phyloP scores from a whole-genome alignment of 306 rosid species.

The Cicer bijugum region DNA sequence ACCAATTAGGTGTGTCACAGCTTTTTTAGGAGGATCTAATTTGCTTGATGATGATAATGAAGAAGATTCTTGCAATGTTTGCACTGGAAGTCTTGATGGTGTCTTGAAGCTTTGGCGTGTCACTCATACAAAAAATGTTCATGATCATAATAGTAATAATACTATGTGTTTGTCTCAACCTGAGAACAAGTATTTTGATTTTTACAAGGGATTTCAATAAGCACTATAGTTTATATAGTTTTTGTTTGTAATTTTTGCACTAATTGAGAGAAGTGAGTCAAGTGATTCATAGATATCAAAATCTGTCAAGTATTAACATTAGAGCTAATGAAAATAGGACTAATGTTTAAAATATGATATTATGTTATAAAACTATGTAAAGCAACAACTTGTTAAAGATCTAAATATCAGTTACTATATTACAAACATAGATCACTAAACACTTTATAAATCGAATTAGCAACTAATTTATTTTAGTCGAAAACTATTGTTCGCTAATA shows the following conservation, averaged over 20 bases:
- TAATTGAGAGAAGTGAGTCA: not conserved
- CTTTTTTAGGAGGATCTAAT: conserved; percentile 45
- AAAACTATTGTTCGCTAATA: too few relatives aligned
- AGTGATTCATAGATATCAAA: not conserved
- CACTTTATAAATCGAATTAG: too few relatives aligned
- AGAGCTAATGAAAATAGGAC: too few relatives aligned
- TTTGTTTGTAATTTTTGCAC: not conserved
- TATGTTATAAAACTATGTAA: too few relatives aligned
- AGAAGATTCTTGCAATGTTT: conserved; percentile 63
- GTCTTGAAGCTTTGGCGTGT: conserved; percentile 86
- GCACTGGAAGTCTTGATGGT: conserved; percentile 90
- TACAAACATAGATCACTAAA: too few relatives aligned
- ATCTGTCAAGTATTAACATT: too few relatives aligned
- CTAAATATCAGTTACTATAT: too few relatives aligned
- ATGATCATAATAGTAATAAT: not conserved
- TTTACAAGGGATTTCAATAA: conserved; percentile 42
- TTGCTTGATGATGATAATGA: conserved; percentile 54
- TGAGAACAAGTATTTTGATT: conserved; percentile 62
- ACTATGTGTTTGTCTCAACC: conserved; percentile 41
- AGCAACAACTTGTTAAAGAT: too few relatives aligned
- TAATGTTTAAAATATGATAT: too few relatives aligned
- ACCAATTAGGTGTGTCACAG: conserved; percentile 72
- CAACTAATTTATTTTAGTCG: too few relatives aligned
- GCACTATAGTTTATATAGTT: not conserved
- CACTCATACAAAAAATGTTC: conserved; percentile 47